A percentile compares a stretch with the other conserved stretches of the same genome.
Conservation (phyloP, 768 basidiomycete genomes). For the Kwoniella shandongensis region DNA sequence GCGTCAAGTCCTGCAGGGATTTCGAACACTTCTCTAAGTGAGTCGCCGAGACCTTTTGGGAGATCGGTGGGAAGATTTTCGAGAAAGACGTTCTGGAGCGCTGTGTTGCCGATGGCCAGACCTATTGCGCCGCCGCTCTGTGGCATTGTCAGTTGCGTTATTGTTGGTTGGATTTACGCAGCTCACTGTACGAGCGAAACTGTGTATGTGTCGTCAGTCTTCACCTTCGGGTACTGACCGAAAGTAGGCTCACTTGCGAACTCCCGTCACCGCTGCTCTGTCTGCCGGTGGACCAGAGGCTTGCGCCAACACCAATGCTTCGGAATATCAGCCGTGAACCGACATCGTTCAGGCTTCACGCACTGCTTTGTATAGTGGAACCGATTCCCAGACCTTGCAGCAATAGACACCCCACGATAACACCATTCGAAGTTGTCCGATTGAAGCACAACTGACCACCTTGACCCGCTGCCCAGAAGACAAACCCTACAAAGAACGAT, state of each 20-base stretch:
- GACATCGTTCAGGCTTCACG: not conserved
- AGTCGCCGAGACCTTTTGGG: not conserved
- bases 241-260: conserved; percentile 17
- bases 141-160: not conserved
- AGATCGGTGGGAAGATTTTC: conserved; percentile 25
- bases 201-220: not conserved
- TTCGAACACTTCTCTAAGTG: too few species aligned
- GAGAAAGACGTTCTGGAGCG: conserved; percentile 40
- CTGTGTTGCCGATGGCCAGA: conserved; percentile 40
- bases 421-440: conserved; percentile 15
- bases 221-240: not conserved
- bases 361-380: conserved; percentile 40
- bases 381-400: conserved; percentile 46
- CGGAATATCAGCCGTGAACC: not conserved
- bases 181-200: conserved; percentile 25
- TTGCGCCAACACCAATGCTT: conserved; percentile 40
- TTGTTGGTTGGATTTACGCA: too few species aligned
- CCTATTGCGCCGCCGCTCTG: conserved; percentile 45
- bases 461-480: conserved; percentile 38
- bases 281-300: conserved; percentile 30
- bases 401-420: conserved; percentile 33
- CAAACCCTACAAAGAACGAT: conserved; percentile 37
- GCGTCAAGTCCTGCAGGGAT: not conserved
- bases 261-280: conserved; percentile 43
- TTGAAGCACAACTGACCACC: conserved; percentile 34